Conservation (phyloP, 1,284 basidiomycete species). For the Gymnopus androsaceus region DNA sequence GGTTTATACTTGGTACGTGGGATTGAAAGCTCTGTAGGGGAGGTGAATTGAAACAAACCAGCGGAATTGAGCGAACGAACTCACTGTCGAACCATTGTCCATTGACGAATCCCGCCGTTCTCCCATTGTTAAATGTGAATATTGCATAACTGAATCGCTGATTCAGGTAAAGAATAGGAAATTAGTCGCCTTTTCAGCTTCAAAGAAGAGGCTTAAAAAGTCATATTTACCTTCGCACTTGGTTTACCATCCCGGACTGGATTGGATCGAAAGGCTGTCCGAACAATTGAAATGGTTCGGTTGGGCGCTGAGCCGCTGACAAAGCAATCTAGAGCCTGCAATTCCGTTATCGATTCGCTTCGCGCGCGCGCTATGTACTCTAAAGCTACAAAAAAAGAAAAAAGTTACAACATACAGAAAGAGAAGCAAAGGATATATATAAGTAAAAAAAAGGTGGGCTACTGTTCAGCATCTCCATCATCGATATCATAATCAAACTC, state of each 20-base stretch:
- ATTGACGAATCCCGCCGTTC: conserved; percentile 48
- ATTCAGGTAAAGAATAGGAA: conserved; percentile 14
- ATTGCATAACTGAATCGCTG: conserved; percentile 51
- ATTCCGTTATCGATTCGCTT: not conserved
- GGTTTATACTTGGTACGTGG: conserved; percentile 47
- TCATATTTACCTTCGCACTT: conserved; percentile 18
- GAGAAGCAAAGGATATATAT: conserved; percentile 21
- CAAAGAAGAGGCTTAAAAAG: conserved; percentile 1
- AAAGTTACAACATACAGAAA: conserved; percentile 14
- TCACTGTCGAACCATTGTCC: conserved; percentile 49
- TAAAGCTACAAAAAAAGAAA: conserved; percentile 18
- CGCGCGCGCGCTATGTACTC: not conserved
- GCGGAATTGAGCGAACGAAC: conserved; percentile 5
- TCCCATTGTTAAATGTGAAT: conserved; percentile 45
- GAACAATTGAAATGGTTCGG: conserved; percentile 15
- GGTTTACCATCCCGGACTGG: conserved; percentile 23
- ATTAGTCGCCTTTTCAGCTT: not conserved
- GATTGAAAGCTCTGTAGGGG: conserved; percentile 44
- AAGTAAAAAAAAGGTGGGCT: conserved; percentile 29
- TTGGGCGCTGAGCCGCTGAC: conserved; percentile 22
- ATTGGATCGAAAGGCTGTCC: conserved; percentile 16
- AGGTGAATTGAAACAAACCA: conserved; percentile 16
- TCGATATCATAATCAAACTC: conserved; percentile 8
- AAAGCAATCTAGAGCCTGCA: not conserved
- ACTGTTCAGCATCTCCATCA: conserved; percentile 41